Evolutionary conservation across 495 filamentous ascomycete genomes (phyloP).

Genomic region (Daldinia concentrica): DNA sequence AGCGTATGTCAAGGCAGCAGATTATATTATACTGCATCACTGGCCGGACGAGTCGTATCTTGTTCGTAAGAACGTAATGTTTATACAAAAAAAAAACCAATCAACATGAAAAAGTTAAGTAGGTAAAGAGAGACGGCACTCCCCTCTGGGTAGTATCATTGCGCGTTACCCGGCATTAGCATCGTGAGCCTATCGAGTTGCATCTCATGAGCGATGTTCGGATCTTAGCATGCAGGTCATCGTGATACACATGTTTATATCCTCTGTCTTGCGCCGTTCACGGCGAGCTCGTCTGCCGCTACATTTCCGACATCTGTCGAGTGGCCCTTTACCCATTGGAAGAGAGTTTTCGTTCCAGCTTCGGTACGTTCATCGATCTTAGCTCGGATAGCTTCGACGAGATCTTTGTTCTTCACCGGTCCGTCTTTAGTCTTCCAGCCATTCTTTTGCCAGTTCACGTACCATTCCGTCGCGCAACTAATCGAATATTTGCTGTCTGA

Average conservation of each 20-base stretch:
- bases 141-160: constrained; percentile 36
- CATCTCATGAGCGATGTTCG: constrained; percentile 5
- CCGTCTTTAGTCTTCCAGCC: constrained; percentile 78
- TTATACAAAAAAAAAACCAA: neutral
- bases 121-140: constrained; percentile 6
- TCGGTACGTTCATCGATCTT: constrained; percentile 75
- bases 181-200: constrained; percentile 26
- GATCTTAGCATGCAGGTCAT: constrained; percentile 7
- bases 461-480: constrained; percentile 90
- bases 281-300: constrained; percentile 82
- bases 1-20: constrained; percentile 4
- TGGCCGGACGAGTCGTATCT: constrained; percentile 3
- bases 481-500: constrained; percentile 90
- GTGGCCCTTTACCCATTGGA: constrained; percentile 92
- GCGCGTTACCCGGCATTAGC: constrained; percentile 10
- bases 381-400: constrained; percentile 75
- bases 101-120: constrained; percentile 4
- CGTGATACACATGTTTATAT: constrained; percentile 8
- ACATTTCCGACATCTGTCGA: constrained; percentile 72
- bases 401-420: constrained; percentile 83
- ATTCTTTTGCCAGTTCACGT: constrained; percentile 77
- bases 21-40: neutral
- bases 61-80: constrained; percentile 1
- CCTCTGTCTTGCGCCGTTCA: constrained; percentile 56
- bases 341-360: constrained; percentile 69